A percentile compares a stretch with the other conserved stretches of the same genome.
These are phyloP conservation scores for Penicillium oxalicum DNA, from an alignment of 2,329 filamentous ascomycete species.

Conservation along the genomic window DNA sequence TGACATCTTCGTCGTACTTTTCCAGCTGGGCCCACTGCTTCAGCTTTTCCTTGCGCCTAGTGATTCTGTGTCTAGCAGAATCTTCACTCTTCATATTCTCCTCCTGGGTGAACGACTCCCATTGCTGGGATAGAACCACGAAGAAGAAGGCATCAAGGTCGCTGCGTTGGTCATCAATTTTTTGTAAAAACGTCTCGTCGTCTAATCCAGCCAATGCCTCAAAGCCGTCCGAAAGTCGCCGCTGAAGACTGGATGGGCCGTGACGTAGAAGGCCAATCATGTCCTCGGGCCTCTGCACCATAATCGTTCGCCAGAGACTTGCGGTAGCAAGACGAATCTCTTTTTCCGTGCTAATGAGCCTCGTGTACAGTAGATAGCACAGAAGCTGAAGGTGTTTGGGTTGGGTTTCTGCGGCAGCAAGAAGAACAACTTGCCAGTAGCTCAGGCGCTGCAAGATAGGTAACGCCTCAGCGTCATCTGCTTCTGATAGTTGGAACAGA, in stretches of 20 bases:
- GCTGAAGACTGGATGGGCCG: slow-evolving; percentile 63
- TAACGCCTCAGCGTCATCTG: slow-evolving; percentile 64
- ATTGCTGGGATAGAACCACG: slow-evolving; percentile 69
- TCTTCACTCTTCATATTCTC: slow-evolving; percentile 80
- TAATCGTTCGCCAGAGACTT: slow-evolving; percentile 80
- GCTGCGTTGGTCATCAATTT: slow-evolving; percentile 76
- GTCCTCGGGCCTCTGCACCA: slow-evolving; percentile 88
- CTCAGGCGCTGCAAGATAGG: slow-evolving; percentile 76
- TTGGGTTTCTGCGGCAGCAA: slow-evolving; percentile 70
- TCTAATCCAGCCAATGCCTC: slow-evolving; percentile 81
- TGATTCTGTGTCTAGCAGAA: slow-evolving; percentile 62
- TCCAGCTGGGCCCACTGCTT: slow-evolving; percentile 72
- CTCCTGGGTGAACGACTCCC: slow-evolving; percentile 78
- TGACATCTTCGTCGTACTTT: slow-evolving; percentile 61
- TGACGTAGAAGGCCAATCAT: slow-evolving; percentile 67
- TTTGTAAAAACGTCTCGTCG: slow-evolving; percentile 77
- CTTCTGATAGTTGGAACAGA: slow-evolving; percentile 74
- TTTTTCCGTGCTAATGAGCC: slow-evolving; percentile 65
- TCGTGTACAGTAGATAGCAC: slow-evolving; percentile 89
- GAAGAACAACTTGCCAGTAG: slow-evolving; percentile 91
- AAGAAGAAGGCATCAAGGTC: slow-evolving; percentile 80
- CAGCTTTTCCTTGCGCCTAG: slow-evolving; percentile 74
- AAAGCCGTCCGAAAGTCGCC: slow-evolving; percentile 68
- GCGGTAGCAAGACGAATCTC: slow-evolving; percentile 69
- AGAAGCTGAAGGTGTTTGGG: slow-evolving; percentile 78